Evolutionary conservation across 192 early-diverging fungal genomes (phyloP), one percentile per base, ranked within the genome.

Genomic region (Backusella parvicylindrica): DNA sequence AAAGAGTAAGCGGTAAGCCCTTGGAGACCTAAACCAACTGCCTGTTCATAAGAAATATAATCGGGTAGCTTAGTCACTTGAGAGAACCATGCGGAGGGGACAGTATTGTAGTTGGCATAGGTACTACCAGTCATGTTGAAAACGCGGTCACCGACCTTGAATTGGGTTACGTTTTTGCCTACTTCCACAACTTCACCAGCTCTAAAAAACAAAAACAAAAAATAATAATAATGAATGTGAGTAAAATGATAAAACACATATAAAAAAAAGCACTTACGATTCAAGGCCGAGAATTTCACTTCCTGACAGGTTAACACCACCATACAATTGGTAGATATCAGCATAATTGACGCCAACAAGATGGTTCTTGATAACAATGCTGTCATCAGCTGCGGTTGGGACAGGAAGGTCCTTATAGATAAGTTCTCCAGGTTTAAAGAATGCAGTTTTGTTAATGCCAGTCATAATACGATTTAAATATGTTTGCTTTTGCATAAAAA

Each of bases 341-440:
- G 53, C 53, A 28, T 0, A 60, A 9, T 60, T 60, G 53, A 56
- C 15, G 13, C 72, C 72, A 21, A 2, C 36, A 31, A 40, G 33
- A 8, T 65, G 72, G 11, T 74, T 74, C 60, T 74, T 65, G 53
- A 74, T 74, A 26, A 74, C 16, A 31, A 74, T 63, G 15, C 18
- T 38, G 72, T 64, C 72, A 28, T 56, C 26, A 21, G 35, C 6
- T 13, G 72, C 63, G 18, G 53, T 30, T 32, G 72, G 72, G 6
- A 37, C n/a, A 23, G 53, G 35, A 18, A 63, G n/a, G 33, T 74
- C 72, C 33, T 43, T 56, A 23, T 74, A 74, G 15, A 28, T 37
- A 23, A 74, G 53, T 28, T 74, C 53, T 60, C 53, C 53, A 6
- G 53, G 23, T 3, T 60, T 60, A 9, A 60, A 13, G 12, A 60